Evolutionary conservation across 768 basidiomycete genomes (phyloP).

Genomic region (Coprinellus micaceus): DNA sequence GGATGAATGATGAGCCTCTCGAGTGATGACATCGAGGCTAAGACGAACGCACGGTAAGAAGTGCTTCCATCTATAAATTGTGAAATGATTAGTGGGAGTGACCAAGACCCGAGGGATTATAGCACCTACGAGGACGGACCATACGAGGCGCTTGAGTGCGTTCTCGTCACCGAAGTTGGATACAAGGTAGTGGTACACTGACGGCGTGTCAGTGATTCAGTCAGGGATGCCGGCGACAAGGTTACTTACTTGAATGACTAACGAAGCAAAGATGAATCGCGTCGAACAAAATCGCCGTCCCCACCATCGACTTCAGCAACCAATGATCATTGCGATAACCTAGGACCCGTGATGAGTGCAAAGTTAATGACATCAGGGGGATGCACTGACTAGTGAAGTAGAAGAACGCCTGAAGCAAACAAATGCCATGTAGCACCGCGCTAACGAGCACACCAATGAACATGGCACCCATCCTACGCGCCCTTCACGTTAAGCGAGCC

Average conservation of each 20-base stretch:
- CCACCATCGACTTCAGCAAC: conserved; percentile 39
- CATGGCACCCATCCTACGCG: conserved; percentile 40
- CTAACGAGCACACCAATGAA: conserved; percentile 39
- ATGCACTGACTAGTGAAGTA: conserved; percentile 36
- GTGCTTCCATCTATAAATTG: conserved; percentile 37
- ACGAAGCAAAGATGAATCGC: conserved; percentile 46
- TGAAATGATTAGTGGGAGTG: neutral
- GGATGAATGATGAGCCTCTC: neutral
- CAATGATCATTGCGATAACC: conserved; percentile 39
- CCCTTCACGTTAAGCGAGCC: neutral
- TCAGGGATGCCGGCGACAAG: neutral
- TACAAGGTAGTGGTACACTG: conserved; percentile 50
- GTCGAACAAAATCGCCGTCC: conserved; percentile 39
- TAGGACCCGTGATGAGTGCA: conserved; percentile 6
- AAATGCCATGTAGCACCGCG: conserved; percentile 40
- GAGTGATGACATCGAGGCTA: neutral
- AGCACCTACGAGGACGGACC: conserved; percentile 6
- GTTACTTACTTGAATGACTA: conserved; percentile 39
- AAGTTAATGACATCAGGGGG: neutral
- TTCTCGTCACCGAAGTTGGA: conserved; percentile 36
- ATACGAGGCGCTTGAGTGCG: conserved; percentile 10
- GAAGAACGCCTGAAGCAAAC: conserved; percentile 43
- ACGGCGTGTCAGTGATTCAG: conserved; percentile 1
- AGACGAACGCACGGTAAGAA: conserved; percentile 38
- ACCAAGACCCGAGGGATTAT: neutral